These are phyloP conservation scores for Clarireedia paspali DNA, from an alignment of 2,329 filamentous ascomycete genomes.

Conservation along the genomic window DNA sequence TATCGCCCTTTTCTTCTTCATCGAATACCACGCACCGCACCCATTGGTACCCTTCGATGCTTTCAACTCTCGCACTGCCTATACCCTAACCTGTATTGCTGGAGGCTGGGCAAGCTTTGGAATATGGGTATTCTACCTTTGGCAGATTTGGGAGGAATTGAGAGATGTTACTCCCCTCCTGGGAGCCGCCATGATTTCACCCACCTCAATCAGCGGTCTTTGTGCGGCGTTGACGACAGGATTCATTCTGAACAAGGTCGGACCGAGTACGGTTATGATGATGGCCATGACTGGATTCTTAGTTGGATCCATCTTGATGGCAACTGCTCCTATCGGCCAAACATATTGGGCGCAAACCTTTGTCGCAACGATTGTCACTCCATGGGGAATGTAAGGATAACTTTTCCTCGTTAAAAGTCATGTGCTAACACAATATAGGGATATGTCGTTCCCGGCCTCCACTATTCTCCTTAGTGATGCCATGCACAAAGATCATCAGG, in stretches of 20 bases:
- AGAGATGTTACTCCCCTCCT: conserved; percentile 27
- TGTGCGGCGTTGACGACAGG: conserved; percentile 30
- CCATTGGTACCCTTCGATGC: conserved; percentile 52
- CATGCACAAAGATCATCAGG: conserved; percentile 40
- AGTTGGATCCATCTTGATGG: conserved; percentile 29
- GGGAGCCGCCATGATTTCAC: conserved; percentile 25
- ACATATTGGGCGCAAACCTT: conserved; percentile 60
- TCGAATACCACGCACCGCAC: conserved; percentile 38
- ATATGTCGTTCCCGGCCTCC: conserved; percentile 50
- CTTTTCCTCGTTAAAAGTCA: not conserved
- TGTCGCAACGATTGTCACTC: conserved; percentile 47
- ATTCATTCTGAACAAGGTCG: conserved; percentile 28
- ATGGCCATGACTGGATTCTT: conserved; percentile 32
- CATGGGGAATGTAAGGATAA: conserved; percentile 33
- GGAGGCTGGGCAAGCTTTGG: conserved; percentile 25
- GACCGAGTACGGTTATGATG: conserved; percentile 31
- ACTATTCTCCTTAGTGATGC: conserved; percentile 47
- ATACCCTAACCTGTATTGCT: conserved; percentile 32
- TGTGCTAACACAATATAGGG: conserved; percentile 21
- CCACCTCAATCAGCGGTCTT: conserved; percentile 25
- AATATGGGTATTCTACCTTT: conserved; percentile 25
- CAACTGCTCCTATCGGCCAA: conserved; percentile 18
- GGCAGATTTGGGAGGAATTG: conserved; percentile 21
- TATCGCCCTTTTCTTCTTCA: conserved; percentile 45
- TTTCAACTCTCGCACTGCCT: conserved; percentile 40